Percentiles rank a stretch among this genome's conserved stretches.
Conservation (phyloP, 768 basidiomycete genomes). For the Tulasnella sp. region DNA sequence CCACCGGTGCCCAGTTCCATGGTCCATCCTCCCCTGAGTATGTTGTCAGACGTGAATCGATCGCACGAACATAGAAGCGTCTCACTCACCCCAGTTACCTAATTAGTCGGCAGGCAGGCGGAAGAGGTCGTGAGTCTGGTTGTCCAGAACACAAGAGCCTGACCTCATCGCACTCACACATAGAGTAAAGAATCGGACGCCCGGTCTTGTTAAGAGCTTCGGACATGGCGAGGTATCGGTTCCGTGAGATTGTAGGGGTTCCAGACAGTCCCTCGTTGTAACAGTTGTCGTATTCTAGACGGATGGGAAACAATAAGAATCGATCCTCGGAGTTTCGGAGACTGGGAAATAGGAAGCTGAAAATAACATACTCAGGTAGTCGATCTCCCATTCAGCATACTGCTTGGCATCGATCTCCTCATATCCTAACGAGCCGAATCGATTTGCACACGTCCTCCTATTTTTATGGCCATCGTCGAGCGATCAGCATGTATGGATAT, state of each 20-base stretch:
- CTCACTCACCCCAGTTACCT: constrained; percentile 10
- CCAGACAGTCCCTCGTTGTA: constrained; percentile 33
- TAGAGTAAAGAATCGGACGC: constrained; percentile 40
- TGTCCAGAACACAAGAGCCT: background rate
- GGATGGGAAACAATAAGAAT: background rate
- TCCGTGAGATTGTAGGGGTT: background rate
- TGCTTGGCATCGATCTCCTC: constrained; percentile 39
- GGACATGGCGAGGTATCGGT: constrained; percentile 30
- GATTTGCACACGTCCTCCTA: constrained; percentile 29
- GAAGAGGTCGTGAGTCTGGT: background rate
- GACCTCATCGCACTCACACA: constrained; percentile 37
- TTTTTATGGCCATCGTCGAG: background rate
- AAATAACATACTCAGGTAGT: constrained; percentile 28
- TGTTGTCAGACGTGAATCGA: background rate
- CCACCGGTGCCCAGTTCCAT: constrained; percentile 33
- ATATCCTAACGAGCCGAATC: constrained; percentile 35
- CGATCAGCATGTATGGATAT: no score
- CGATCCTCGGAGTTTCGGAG: constrained; percentile 27
- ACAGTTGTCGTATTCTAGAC: constrained; percentile 39
- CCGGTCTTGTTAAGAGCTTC: constrained; percentile 36
- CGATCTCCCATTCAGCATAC: constrained; percentile 43
- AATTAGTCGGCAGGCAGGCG: background rate
- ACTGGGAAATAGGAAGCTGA: background rate
- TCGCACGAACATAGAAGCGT: background rate
- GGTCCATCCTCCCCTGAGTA: constrained; percentile 29